Conservation (phyloP, 2,329 filamentous ascomycete genomes). For the Sporothrix brasiliensis region DNA sequence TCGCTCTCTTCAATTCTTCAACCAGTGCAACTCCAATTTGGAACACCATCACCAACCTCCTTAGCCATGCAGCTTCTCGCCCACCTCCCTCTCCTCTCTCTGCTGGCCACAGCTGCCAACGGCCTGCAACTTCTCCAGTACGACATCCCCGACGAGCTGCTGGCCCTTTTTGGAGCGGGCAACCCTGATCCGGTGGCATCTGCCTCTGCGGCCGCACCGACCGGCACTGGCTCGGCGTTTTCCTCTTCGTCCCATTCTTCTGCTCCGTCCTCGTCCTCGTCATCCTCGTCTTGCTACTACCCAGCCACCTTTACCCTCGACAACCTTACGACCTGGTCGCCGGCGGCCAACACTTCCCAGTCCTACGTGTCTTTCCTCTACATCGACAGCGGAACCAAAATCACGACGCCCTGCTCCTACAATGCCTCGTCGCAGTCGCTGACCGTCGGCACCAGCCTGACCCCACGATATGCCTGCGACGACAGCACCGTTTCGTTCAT, state of each 20-base stretch:
- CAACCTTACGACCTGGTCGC: constrained; percentile 44
- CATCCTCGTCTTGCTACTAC: constrained; percentile 31
- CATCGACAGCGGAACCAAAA: constrained; percentile 46
- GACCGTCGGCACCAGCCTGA: constrained; percentile 38
- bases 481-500: constrained; percentile 50
- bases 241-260: not conserved
- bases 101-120: constrained; percentile 20
- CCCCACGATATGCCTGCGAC: constrained; percentile 50
- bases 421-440: constrained; percentile 49
- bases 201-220: not conserved
- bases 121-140: constrained; percentile 24
- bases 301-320: constrained; percentile 46
- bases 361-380: constrained; percentile 47
- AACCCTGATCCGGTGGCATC: not conserved
- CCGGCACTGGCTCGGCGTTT: not conserved
- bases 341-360: constrained; percentile 42
- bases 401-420: constrained; percentile 49
- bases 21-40: not conserved
- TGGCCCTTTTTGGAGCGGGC: constrained; percentile 5
- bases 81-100: not conserved
- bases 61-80: constrained; percentile 21
- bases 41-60: not conserved
- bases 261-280: not conserved
- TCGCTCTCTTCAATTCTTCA: not conserved
- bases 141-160: constrained; percentile 29